A percentile compares a stretch with the other conserved stretches of the same genome.
Evolutionary conservation across 345 rosid genomes (phyloP).

Genomic region (Triadica sebifera): DNA sequence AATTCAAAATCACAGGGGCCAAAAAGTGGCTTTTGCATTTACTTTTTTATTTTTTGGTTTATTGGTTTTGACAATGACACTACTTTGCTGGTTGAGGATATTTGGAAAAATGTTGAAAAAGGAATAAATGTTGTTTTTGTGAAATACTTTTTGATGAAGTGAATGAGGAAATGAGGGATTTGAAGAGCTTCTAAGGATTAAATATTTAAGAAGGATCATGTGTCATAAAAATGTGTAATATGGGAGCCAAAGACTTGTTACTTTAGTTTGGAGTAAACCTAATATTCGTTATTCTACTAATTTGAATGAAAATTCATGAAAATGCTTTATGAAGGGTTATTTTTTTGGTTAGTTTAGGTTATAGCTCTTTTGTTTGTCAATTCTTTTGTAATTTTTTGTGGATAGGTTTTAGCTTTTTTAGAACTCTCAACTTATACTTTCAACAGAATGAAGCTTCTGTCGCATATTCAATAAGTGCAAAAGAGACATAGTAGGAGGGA

Average conservation of each 20-base stretch:
- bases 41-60: too few relatives aligned
- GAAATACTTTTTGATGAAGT: too few relatives aligned
- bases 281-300: background rate
- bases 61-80: too few relatives aligned
- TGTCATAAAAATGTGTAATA: background rate
- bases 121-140: too few relatives aligned
- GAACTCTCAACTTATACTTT: too few relatives aligned
- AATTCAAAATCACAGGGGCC: too few relatives aligned
- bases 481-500: too few relatives aligned
- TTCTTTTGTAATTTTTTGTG: background rate
- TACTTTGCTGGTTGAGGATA: too few relatives aligned
- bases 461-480: too few relatives aligned
- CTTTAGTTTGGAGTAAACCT: background rate
- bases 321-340: background rate
- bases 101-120: too few relatives aligned
- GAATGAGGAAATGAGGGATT: background rate
- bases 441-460: too few relatives aligned
- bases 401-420: background rate
- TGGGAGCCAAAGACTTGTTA: background rate
- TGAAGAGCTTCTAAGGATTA: background rate
- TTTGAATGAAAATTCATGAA: background rate
- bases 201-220: background rate
- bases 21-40: too few relatives aligned
- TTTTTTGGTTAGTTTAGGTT: background rate
- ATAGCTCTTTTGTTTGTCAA: background rate